Percentiles rank a stretch among this genome's conserved stretches.
Evolutionary conservation across 495 filamentous ascomycete genomes (phyloP).

Genomic region (Penicillium steckii): DNA sequence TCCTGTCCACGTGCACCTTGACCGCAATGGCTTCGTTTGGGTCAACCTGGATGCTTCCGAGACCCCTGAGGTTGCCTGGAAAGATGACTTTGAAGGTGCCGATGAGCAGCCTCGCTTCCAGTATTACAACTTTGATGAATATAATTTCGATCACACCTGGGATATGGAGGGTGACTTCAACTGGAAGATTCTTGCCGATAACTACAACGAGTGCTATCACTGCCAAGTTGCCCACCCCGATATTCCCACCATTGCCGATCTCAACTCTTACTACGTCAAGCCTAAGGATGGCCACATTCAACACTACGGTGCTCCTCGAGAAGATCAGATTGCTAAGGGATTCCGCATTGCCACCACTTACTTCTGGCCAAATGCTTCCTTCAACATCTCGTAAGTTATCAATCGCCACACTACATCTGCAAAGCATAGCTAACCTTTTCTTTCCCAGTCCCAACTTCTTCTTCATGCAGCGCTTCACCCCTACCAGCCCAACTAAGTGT

Average conservation of each 20-base stretch:
- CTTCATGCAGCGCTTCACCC: conserved; percentile 47
- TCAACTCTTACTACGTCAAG: conserved; percentile 41
- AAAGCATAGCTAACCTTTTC: conserved; percentile 10
- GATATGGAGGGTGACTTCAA: conserved; percentile 46
- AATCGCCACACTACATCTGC: background rate
- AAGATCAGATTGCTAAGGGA: conserved; percentile 34
- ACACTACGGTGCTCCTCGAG: conserved; percentile 39
- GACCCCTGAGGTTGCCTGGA: conserved; percentile 36
- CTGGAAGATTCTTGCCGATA: conserved; percentile 51
- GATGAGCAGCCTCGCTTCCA: conserved; percentile 40
- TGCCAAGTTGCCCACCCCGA: conserved; percentile 48
- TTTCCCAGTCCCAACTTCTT: conserved; percentile 43
- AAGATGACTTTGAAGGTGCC: conserved; percentile 40
- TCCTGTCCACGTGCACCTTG: conserved; percentile 41
- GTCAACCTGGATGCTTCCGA: conserved; percentile 43
- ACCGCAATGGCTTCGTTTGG: conserved; percentile 49
- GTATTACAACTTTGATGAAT: conserved; percentile 46
- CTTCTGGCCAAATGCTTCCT: conserved; percentile 45
- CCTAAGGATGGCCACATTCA: conserved; percentile 37
- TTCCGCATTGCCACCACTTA: conserved; percentile 39
- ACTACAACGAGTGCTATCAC: conserved; percentile 56
- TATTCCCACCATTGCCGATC: conserved; percentile 41
- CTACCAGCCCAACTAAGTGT: conserved; percentile 32
- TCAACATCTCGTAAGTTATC: conserved; percentile 41
- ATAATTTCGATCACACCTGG: conserved; percentile 47